These are phyloP conservation scores for Vaccinium macrocarpon DNA, from an alignment of 148 eudicot species.

Conservation along the genomic window DNA sequence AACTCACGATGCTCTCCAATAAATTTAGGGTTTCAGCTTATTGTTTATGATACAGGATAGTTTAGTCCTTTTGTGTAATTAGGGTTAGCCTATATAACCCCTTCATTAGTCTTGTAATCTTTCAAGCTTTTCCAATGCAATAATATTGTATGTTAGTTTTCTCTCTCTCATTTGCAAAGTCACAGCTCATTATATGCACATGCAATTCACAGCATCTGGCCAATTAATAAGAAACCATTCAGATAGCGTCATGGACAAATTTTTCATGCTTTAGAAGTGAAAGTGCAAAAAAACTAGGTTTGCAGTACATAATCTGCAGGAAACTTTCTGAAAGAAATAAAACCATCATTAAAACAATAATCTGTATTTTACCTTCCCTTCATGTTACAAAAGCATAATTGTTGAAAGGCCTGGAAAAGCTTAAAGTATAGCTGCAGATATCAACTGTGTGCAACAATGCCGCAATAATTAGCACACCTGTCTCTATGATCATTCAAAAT, in stretches of 20 bases:
- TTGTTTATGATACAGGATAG: too few species aligned
- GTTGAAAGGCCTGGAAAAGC: background rate
- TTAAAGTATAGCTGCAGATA: background rate
- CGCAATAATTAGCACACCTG: background rate
- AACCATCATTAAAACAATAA: background rate
- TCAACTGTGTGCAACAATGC: background rate
- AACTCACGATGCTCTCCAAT: too few species aligned
- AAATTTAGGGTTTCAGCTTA: too few species aligned
- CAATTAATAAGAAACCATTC: background rate
- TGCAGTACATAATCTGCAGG: background rate
- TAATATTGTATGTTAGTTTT: too few species aligned
- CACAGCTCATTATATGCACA: background rate
- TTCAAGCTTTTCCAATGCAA: too few species aligned
- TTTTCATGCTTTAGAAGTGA: background rate
- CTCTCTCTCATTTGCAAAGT: too few species aligned
- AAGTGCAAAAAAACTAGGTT: background rate
- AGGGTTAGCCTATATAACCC: too few species aligned
- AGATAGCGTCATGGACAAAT: background rate
- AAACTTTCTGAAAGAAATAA: background rate
- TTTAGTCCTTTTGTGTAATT: too few species aligned
- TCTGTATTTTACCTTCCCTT: background rate
- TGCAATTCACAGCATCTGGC: background rate
- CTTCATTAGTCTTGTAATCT: too few species aligned
- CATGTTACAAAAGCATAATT: background rate
- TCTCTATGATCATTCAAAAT: background rate